Conservation (phyloP, 805 yeast species). For the Wickerhamia fluorescens region DNA sequence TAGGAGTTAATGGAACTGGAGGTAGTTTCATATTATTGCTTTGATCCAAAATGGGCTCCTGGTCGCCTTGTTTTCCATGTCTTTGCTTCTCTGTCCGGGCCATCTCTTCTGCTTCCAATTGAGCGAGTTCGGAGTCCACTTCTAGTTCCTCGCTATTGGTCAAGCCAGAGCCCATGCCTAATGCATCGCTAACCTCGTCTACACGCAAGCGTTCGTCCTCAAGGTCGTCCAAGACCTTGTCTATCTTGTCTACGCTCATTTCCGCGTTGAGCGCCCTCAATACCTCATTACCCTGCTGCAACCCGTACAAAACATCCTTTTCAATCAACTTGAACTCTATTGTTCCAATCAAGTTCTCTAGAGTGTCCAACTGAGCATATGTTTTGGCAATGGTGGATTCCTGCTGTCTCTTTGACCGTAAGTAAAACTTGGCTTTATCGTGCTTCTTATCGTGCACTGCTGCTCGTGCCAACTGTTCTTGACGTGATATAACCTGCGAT, state of each 20-base stretch:
- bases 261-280: slow-evolving; percentile 72
- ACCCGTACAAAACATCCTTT: slow-evolving; percentile 72
- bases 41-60: too few relatives aligned
- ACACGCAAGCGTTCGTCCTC: slow-evolving; percentile 79
- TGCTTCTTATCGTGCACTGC: slow-evolving; percentile 48
- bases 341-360: slow-evolving; percentile 71
- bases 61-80: too few relatives aligned
- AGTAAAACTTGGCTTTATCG: slow-evolving; percentile 57
- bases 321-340: slow-evolving; percentile 90
- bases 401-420: slow-evolving; percentile 78
- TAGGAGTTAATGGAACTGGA: too few relatives aligned
- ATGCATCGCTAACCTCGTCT: slow-evolving; percentile 55
- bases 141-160: slow-evolving; percentile 48
- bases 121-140: slow-evolving; percentile 56
- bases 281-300: slow-evolving; percentile 73
- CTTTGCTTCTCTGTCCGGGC: too few relatives aligned
- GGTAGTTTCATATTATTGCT: too few relatives aligned
- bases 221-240: slow-evolving; percentile 72
- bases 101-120: slow-evolving; percentile 42
- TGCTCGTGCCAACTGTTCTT: slow-evolving; percentile 52
- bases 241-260: slow-evolving; percentile 72
- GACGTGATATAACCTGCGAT: slow-evolving; percentile 49
- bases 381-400: slow-evolving; percentile 63
- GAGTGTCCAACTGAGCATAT: slow-evolving; percentile 66
- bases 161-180: slow-evolving; percentile 36